Evolutionary conservation across 2,329 filamentous ascomycete genomes (phyloP), one percentile per base, ranked within the genome.

Genomic region (Celoporthe dispersa): DNA sequence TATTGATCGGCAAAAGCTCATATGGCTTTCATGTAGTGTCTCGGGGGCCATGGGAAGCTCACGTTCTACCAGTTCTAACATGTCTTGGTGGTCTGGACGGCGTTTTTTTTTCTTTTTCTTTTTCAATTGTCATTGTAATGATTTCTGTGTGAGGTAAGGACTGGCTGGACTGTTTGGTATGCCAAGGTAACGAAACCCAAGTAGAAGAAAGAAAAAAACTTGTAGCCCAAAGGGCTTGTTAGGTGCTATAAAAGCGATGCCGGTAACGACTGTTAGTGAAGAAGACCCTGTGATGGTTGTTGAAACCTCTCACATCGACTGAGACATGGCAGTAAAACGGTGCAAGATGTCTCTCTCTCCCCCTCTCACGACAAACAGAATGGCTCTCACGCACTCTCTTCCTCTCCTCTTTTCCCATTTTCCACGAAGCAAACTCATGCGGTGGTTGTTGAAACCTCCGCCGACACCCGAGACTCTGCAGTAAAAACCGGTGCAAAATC

Each of bases 1-100:
- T 88, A 86, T 73, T 90, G 70, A 75, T 70, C 35, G 31, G 37
- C 16, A 51, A 25, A 44, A 22, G 19, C 19, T 60, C 31, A 35
- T 3, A 25, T 61, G 59, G 37, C 22, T 44, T 35, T 71, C 41
- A 64, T 67, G 44, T 66, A n/a, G n/a, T 67, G 64, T 60, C 33
- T 55, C 60, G 53, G 63, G 19, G 33, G 53, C 51, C 41, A 25
- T 31, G 60, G 25, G 60, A 53, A 31, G 51, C 39, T 53, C 35
- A 68, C 53, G 37, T 66, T 66, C 63, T 53, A 72, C 67, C 62
- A 62, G 33, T 51, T n/a, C 39, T 66, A 64, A 57, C 57, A 68
- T 68, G 37, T 68, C 66, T 62, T 35, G 57, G 59, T 62, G 65
- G 70, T 64, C 39, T 70, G 62, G 63, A 41, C 48, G 65, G 70